Base-by-base conservation (phyloP, 2,329 filamentous ascomycete genomes). In the Neoascochyta sp. region DNA sequence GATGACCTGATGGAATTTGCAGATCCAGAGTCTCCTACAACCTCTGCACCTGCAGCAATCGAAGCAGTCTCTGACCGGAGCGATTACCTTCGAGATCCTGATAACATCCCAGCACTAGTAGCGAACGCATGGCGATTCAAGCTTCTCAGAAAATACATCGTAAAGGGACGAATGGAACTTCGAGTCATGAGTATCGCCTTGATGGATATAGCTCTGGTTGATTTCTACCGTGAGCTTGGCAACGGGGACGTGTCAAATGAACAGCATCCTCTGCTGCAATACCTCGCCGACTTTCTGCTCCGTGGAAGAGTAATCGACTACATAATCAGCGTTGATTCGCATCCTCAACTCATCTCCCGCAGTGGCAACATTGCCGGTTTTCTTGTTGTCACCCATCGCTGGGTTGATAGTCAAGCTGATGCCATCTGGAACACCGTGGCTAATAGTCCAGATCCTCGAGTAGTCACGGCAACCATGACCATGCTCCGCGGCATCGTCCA, bases 331-430 rank as follows among this genome's bases (percentile, higher is more conserved):
- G 80, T 90, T 9, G 88, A 88, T 33, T 95, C 90, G 17, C 92
- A 96, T 53, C 87, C 89, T 1, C 88, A 95, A 54, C 78, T 96
- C 30, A 92, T 93, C 12, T 73, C 75, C 19, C 80, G 88, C 45
- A 86, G 86, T 51, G 74, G 75, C 22, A 94, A 95, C 42, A 84
- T 96, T 30, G 71, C 95, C 26, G 86, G 86, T 1, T 96, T 96
- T 52, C 70, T 96, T 29, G 76, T 87, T 13, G 83, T 92, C 9
- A 92, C 86, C 0, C 73, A 74, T 31, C 81, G 78, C 9, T 95
- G 90, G 61, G 77, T 75, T 1, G 62, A 78, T 18, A 64, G 73
- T 12, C 83, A 93, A 52, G 85, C 85, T 1, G 83, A 95, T 52
- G 73, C 77, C 10, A 76, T 95, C 39, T 96, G 90, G 90, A 78